These are phyloP conservation scores for Calonectria honghensis DNA, from an alignment of 2,329 filamentous ascomycete species.

Conservation along the genomic window DNA sequence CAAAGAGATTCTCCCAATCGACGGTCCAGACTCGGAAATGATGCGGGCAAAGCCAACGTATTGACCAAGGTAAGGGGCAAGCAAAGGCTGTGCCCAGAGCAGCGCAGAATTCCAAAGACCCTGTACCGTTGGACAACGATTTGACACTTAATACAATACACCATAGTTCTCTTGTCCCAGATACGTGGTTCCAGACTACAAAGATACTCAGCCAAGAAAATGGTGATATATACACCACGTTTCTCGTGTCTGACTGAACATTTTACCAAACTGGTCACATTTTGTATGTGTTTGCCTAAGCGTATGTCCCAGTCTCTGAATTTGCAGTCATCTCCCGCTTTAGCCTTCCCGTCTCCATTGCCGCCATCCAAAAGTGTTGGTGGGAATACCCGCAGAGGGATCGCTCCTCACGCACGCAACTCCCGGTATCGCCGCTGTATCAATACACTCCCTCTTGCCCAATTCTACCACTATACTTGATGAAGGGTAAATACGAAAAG, in stretches of 20 bases:
- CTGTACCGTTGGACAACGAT: neutral
- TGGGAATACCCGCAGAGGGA: constrained; percentile 44
- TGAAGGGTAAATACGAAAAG: constrained; percentile 42
- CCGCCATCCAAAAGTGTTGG: constrained; percentile 44
- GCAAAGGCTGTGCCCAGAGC: neutral
- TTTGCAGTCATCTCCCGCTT: constrained; percentile 42
- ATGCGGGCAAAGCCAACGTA: neutral
- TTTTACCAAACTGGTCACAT: constrained; percentile 42
- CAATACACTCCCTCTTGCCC: constrained; percentile 36
- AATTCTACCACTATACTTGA: constrained; percentile 19
- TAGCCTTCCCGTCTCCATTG: constrained; percentile 38
- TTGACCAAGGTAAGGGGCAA: neutral
- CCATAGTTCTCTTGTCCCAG: no score
- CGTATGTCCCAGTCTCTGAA: neutral
- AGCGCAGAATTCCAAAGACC: neutral
- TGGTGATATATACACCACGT: constrained; percentile 40
- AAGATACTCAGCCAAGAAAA: constrained; percentile 38
- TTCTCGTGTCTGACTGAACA: constrained; percentile 36
- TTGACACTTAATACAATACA: neutral
- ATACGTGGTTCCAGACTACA: constrained; percentile 9
- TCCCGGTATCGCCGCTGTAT: constrained; percentile 39
- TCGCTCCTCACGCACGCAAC: constrained; percentile 46
- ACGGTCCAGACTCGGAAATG: constrained; percentile 37
- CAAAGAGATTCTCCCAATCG: constrained; percentile 43
- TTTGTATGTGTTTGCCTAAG: constrained; percentile 36